Percentiles rank a stretch among this genome's conserved stretches.
Evolutionary conservation across 2,329 filamentous ascomycete species (phyloP).

Genomic region (Fusarium sp.): DNA sequence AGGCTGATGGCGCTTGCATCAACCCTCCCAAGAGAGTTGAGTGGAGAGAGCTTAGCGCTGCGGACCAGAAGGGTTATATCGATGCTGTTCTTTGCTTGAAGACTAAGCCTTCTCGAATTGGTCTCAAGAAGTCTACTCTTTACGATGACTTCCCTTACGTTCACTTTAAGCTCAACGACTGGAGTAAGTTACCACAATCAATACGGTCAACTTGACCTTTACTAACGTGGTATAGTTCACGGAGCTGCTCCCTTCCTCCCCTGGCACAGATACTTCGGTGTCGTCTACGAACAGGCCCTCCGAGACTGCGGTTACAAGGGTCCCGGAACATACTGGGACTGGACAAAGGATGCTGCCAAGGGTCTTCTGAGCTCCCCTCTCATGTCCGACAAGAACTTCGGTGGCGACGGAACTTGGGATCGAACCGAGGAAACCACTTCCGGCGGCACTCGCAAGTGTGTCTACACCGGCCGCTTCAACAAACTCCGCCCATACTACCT

Average conservation of each 20-base stretch:
- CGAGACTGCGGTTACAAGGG: constrained; percentile 11
- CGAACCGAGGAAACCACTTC: accelerated
- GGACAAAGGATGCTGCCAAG: neutral
- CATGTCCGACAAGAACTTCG: constrained; percentile 3
- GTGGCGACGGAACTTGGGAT: neutral
- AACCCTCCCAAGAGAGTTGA: constrained; percentile 8
- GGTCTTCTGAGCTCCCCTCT: neutral
- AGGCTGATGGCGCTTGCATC: neutral
- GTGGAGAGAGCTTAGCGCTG: neutral
- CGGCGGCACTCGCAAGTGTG: neutral
- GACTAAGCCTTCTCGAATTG: constrained; percentile 17
- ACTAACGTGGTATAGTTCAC: neutral
- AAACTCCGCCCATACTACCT: constrained; percentile 2
- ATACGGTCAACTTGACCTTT: accelerated
- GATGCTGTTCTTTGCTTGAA: constrained; percentile 16
- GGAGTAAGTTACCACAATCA: neutral
- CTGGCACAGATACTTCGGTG: constrained; percentile 11
- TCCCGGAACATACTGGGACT: constrained; percentile 16
- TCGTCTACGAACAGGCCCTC: constrained; percentile 2
- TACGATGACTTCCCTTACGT: constrained; percentile 19
- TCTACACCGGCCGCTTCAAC: neutral
- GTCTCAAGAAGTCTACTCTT: constrained; percentile 3
- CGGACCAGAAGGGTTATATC: constrained; percentile 8
- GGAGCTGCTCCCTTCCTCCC: constrained; percentile 10
- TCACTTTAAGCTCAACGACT: neutral